phyloP scores from a whole-genome alignment of 1,284 basidiomycete genomes.

The Ustilago curta region DNA sequence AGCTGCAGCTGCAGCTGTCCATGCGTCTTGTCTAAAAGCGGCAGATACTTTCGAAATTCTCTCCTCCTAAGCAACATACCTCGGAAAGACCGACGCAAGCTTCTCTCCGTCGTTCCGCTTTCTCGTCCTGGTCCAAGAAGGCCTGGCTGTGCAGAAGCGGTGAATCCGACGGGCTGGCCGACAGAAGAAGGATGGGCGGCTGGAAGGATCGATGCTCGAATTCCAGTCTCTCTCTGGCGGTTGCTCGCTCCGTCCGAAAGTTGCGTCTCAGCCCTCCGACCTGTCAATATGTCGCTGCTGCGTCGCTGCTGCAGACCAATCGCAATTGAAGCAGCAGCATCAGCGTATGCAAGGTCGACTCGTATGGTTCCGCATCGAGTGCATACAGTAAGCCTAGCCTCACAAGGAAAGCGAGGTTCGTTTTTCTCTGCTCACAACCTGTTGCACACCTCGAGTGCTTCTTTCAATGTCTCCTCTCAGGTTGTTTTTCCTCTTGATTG shows the following conservation, averaged over 20 bases:
- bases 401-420: too few relatives aligned
- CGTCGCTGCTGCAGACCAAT: too few relatives aligned
- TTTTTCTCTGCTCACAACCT: too few relatives aligned
- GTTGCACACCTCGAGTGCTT: too few relatives aligned
- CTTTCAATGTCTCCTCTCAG: too few relatives aligned
- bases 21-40: constrained; percentile 1
- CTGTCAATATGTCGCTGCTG: too few relatives aligned
- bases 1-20: background rate
- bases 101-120: background rate
- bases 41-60: background rate
- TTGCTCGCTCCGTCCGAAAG: constrained; percentile 1
- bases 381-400: too few relatives aligned
- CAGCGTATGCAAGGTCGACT: too few relatives aligned
- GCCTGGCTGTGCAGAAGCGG: background rate
- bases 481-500: too few relatives aligned
- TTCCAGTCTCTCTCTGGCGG: constrained; percentile 13
- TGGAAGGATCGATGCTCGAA: constrained; percentile 4
- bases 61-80: background rate
- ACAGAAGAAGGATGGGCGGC: background rate
- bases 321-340: too few relatives aligned
- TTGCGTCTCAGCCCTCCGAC: background rate
- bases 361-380: too few relatives aligned
- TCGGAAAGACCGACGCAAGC: background rate
- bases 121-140: background rate
- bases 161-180: background rate